Evolutionary conservation across 306 rosid genomes (phyloP), one percentile per base, ranked within the genome.

Genomic region (Pachyrhizus erosus): DNA sequence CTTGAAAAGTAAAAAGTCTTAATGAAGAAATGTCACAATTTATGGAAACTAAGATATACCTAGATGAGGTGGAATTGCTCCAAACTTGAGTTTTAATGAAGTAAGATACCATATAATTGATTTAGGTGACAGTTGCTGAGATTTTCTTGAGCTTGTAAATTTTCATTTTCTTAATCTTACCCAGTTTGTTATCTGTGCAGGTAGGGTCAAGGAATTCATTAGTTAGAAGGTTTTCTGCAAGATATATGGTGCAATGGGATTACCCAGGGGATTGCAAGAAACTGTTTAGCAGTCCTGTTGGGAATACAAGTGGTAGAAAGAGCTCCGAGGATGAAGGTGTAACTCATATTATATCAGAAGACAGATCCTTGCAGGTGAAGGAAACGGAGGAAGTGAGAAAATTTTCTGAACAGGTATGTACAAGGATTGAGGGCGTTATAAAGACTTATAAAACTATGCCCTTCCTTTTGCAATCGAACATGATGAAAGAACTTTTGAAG

Each of bases 161-260:
- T 21, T 1, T 18, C 1, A 14, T 2, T 15, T 64, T 14, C 14
- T 58, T 20, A 55, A 18, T 60, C 12, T 80, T 20, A 45, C 27
- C 29, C 64, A 52, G 23, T 51, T 48, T 74, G 9, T 73, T 29
- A 14, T 75, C 52, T 86, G 27, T 40, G 74, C 87, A 91, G 89
- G 74, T 48, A 45, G 66, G 77, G 73, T 78, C 78, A 42, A 87
- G 76, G 60, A 76, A 86, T 51, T 84, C 92, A 23, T 48, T 73
- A 29, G 52, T 77, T 64, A 75, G 83, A 86, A 91, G 87, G 87
- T 82, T 84, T 80, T 89, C 90, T 18, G 65, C 91, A 58, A 82
- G 79, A 64, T 89, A 79, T 74, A 67, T 81, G 52, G 84, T 89
- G 76, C 86, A 89, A 51, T 80, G 79, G 77, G 89, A 85, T 85